These are phyloP conservation scores for Helianthus annuus DNA, from an alignment of 129 eudicot species.

Conservation along the genomic window HanXRQr2.0-SUNRISE NC_035441.2:107526107-107526606, in stretches of 20 bases:
- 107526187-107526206: too few relatives aligned
- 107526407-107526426: background rate
- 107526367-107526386: slow-evolving; percentile 4
- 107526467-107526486: slow-evolving; percentile 7
- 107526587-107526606: slow-evolving; percentile 7
- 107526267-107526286: too few relatives aligned
- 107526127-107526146: too few relatives aligned
- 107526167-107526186: too few relatives aligned
- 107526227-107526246: too few relatives aligned
- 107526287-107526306: background rate
- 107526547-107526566: slow-evolving; percentile 10
- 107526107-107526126: too few relatives aligned
- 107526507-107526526: slow-evolving; percentile 27
- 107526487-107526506: background rate
- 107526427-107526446: background rate
- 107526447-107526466: slow-evolving; percentile 10
- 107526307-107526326: background rate
- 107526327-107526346: slow-evolving; percentile 12
- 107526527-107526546: slow-evolving; percentile 23
- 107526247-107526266: too few relatives aligned
- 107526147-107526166: too few relatives aligned
- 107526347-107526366: slow-evolving; percentile 7
- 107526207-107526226: too few relatives aligned
- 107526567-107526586: slow-evolving; percentile 23
- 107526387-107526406: slow-evolving; percentile 26